These are phyloP conservation scores for Cantharellus anzutake DNA, from an alignment of 768 basidiomycete species.

Conservation along the genomic window DNA sequence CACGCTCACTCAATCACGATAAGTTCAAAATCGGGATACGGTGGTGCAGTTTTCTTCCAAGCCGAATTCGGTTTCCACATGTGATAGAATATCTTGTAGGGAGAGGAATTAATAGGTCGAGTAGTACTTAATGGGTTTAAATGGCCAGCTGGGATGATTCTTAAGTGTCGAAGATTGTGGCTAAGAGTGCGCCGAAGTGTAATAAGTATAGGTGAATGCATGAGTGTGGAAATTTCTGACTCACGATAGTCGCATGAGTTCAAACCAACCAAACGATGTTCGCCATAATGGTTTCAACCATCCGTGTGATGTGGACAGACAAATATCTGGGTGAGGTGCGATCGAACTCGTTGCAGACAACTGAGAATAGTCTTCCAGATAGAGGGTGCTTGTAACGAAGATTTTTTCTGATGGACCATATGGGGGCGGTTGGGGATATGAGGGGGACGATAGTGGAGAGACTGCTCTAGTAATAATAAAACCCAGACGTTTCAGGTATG, in stretches of 20 bases:
- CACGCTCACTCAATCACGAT: constrained; percentile 64
- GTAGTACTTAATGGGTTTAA: constrained; percentile 25
- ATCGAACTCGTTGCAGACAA: not conserved
- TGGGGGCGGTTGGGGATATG: constrained; percentile 33
- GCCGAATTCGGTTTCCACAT: constrained; percentile 80
- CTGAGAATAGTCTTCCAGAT: not conserved
- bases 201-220: not conserved
- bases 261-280: not conserved
- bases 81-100: constrained; percentile 75
- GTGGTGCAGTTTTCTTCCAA: constrained; percentile 58
- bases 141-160: constrained; percentile 56
- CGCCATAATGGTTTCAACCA: not conserved
- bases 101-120: constrained; percentile 20
- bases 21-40: constrained; percentile 68
- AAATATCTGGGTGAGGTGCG: not conserved
- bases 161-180: constrained; percentile 45
- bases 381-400: not conserved
- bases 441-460: constrained; percentile 26
- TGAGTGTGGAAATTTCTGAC: not conserved
- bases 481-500: constrained; percentile 81
- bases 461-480: constrained; percentile 70
- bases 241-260: not conserved
- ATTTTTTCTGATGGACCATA: not conserved
- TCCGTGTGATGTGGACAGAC: not conserved
- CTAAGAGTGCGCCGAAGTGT: constrained; percentile 22